Base-by-base conservation (phyloP, 495 filamentous ascomycete genomes). In the Pyrenula aspistea region DNA sequence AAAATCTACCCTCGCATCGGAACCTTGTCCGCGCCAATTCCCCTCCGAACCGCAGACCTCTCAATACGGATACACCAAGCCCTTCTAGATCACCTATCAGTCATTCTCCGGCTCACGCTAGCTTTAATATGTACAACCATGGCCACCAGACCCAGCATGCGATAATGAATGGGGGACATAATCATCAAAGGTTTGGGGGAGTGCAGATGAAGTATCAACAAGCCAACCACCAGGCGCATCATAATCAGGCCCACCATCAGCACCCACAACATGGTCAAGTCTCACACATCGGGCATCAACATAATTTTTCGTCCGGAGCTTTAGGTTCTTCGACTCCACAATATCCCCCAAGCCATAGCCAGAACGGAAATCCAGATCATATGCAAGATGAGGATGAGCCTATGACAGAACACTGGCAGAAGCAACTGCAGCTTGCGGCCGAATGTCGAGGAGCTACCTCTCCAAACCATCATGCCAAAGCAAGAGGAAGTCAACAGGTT, bases 391-490 rank as follows among this genome's bases (percentile, higher is more conserved):
- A 75, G 25, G 75, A 73, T 51, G 82, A 84, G 22, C 73, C 83
- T 36, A 79, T 84, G 62, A 88, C 77, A 59, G 90, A 94, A 61
- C 85, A 95, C 65, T 96, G 91, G 91, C 82, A 83, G 56, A 83
- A 90, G 63, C 93, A 99, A 66, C 70, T 96, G 52, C 85, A 86
- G 56, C 72, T 93, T 53, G 83, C 82, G 55, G 83, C 85, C 25
- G 84, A 89, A 56, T 81, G 88, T 63, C 84, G 79, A 64, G 79
- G 73, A 72, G 77, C 81, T 22, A 79, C 69, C 49, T 76, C 78
- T 68, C 69, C 88, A 69, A 81, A 84, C 70, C 75, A 85, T 70
- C 72, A 95, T 61, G 83, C 83, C 12, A 71, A 83, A 3, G 57
- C 72, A 60, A 42, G 15, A 15, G 31, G 31, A 8, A 42, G 31